A percentile compares a stretch with the other conserved stretches of the same genome.
phyloP scores from a whole-genome alignment of 1,284 basidiomycete genomes.

The Sporisorium scitamineum region DNA sequence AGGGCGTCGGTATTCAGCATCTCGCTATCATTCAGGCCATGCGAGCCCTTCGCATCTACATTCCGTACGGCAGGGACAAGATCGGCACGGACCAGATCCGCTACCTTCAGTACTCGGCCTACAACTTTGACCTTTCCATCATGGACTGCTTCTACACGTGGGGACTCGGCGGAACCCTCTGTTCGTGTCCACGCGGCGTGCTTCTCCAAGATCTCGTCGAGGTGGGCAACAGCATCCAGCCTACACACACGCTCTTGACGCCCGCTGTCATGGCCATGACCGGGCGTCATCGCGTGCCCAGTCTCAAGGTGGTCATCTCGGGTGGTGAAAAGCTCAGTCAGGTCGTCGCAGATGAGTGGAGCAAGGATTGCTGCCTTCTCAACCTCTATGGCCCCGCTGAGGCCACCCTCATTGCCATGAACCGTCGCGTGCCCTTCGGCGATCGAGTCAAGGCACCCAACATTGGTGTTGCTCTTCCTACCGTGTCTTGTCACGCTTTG shows the following conservation, averaged over 20 bases:
- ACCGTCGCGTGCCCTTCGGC: constrained; percentile 58
- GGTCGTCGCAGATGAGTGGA: constrained; percentile 70
- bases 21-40: constrained; percentile 66
- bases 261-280: constrained; percentile 70
- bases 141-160: constrained; percentile 68
- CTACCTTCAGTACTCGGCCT: constrained; percentile 69
- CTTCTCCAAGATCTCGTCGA: constrained; percentile 60
- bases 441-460: constrained; percentile 69
- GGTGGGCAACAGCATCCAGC: constrained; percentile 58
- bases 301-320: constrained; percentile 69
- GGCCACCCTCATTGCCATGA: constrained; percentile 67
- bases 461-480: constrained; percentile 68
- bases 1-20: constrained; percentile 68
- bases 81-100: constrained; percentile 56
- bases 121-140: constrained; percentile 69
- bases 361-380: constrained; percentile 64
- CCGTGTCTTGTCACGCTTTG: constrained; percentile 65
- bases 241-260: constrained; percentile 68
- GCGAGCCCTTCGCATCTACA: constrained; percentile 63
- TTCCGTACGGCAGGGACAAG: constrained; percentile 57
- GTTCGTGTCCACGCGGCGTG: constrained; percentile 58
- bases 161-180: constrained; percentile 66
- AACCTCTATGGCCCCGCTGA: constrained; percentile 69
- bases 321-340: constrained; percentile 70
- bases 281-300: constrained; percentile 60